Evolutionary conservation across 225 moss, liverwort and hornwort genomes (phyloP), one percentile per base, ranked within the genome.

Genomic region (Physcomitrium patens): DNA sequence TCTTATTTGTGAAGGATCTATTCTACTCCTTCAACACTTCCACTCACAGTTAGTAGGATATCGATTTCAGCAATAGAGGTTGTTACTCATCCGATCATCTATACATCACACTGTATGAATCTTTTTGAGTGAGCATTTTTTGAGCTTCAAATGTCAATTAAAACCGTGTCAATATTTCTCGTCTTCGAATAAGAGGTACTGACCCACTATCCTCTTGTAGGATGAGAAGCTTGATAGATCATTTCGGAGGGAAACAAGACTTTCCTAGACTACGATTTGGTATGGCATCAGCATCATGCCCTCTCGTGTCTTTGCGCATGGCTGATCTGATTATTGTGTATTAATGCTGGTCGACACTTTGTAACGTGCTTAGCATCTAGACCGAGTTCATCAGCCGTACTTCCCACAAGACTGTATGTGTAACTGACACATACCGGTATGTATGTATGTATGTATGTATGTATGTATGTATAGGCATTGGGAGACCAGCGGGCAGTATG

Each of bases 401-500:
- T 37, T 65, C 31, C 42, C 19, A 17, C 61, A 48, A 67, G 42
- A 68, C 54, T 66, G 9, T 18, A 28, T 62, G 27, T 10, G 16
- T 12, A 48, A 65, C 58, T 71, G 56, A 70, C 26, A 24, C 31
- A 45, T 37, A 37, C 7, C 31, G n/a, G n/a, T 31, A 31, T 2
- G 31, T 31, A 31, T 2, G 5, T 31, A 31, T 31, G 5, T 31
- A 37, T 4, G 5, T 37, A 37, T 37, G 5, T 37, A 37, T 7
- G 5, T 7, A 37, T 37, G 5, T 37, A 37, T 7, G 2, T 80
- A 6, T 78, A 96, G 96, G 96, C 60, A 89, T 99, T 61, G 99
- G 99, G 67, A 93, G 95, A 72, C 99, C 99, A 54, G 77, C 87
- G 45, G 91, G 99, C n/a, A 86, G 77, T 54, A 95, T 93, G 95